phyloP scores from a whole-genome alignment of 305 asterid species.

The Fraxinus dipetala region DNA sequence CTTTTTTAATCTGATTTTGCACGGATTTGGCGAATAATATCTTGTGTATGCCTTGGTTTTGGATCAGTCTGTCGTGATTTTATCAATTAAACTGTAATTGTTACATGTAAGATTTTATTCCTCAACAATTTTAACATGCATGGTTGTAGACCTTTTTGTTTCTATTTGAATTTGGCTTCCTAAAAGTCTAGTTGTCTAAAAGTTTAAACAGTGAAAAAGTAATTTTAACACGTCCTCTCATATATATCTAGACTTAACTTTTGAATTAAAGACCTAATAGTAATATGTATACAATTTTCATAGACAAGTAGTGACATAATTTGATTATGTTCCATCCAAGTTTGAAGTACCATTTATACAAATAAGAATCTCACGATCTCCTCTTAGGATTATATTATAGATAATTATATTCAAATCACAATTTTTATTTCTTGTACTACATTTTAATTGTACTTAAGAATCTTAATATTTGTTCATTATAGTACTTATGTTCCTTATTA shows the following conservation, averaged over 20 bases:
- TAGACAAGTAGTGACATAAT: not conserved
- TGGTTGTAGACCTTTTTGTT: not conserved
- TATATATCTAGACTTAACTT: not conserved
- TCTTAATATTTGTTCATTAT: too few species aligned
- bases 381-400: too few species aligned
- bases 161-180: not conserved
- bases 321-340: too few species aligned
- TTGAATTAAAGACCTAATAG: not conserved
- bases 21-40: not conserved
- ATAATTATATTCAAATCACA: too few species aligned
- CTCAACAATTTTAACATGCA: not conserved
- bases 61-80: not conserved
- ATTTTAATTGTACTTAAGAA: too few species aligned
- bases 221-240: not conserved
- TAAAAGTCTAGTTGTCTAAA: not conserved
- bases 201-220: not conserved
- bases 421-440: too few species aligned
- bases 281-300: not conserved
- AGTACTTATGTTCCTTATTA: too few species aligned
- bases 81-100: not conserved
- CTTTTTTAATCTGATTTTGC: not conserved
- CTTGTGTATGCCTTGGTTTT: not conserved
- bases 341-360: not conserved
- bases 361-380: not conserved
- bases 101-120: not conserved